A percentile compares a stretch with the other conserved stretches of the same genome.
phyloP scores from a whole-genome alignment of 1,284 basidiomycete genomes.

The Hypsizygus ulmarius region DNA sequence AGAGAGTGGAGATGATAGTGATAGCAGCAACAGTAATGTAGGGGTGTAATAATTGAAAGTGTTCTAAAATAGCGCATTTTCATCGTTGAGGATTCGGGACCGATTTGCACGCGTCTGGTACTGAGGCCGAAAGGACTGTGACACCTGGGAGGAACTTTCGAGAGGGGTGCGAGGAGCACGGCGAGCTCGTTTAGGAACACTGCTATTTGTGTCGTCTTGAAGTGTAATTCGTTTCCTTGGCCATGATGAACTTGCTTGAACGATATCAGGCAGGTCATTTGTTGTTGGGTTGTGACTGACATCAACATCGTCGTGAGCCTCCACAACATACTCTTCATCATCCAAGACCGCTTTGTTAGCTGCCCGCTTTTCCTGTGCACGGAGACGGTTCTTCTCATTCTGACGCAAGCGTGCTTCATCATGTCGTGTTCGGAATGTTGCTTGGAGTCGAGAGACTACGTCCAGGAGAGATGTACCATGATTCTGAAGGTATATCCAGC shows the following conservation, averaged over 20 bases:
- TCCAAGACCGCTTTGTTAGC: neutral
- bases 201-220: neutral
- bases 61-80: neutral
- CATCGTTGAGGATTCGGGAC: neutral
- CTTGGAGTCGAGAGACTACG: no score
- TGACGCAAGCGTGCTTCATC: neutral
- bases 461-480: no score
- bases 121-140: neutral
- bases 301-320: neutral
- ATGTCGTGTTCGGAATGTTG: no score
- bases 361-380: neutral
- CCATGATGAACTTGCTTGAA: neutral
- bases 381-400: neutral
- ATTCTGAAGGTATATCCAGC: no score
- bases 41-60: neutral
- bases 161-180: neutral
- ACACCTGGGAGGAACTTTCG: neutral
- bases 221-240: neutral
- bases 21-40: neutral
- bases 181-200: neutral
- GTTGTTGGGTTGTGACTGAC: no score
- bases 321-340: no score
- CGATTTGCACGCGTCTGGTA: neutral
- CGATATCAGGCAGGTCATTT: no score
- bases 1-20: no score